Base-by-base conservation (phyloP, 2,329 filamentous ascomycete genomes). In the Magnaporthiopsis poae region DNA sequence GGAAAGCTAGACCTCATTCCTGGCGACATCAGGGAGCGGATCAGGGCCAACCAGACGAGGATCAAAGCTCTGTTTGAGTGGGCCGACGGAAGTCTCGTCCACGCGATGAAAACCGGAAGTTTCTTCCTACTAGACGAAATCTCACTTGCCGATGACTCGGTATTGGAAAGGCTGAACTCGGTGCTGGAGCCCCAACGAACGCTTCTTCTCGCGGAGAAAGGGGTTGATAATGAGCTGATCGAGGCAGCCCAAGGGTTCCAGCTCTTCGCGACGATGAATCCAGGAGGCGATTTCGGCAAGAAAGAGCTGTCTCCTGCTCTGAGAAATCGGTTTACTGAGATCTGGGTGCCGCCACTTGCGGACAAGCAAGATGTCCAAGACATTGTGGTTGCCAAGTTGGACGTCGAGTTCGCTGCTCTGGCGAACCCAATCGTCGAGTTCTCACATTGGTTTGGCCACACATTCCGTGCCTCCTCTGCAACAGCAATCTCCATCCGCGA, bases 241-340 rank as follows among this genome's bases (percentile, higher is more conserved):
- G 84, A 85, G 46, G 95, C 90, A 7, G 77, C 82, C 13, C 82
- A 89, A 60, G 91, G 90, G 0, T 99, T 98, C 77, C 93, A 99
- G 73, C 97, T 99, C 77, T 86, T 99, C 68, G 94, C 95, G 3
- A 99, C 95, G 0, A 99, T 99, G 95, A 99, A 99, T 71, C 95
- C 95, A 11, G 96, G 96, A 64, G 95, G 96, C 62, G 95, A 99
- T 74, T 99, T 98, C 75, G 95, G 95, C 70, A 99, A 99, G 79
- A 92, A 94, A 71, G 95, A 99, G 76, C 84, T 99, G 15, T 99
- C 95, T 0, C 95, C 95, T 3, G 96, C 95, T 18, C 80, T 99
- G 68, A 86, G 95, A 62, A 99, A 99, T 75, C 90, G 95, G 68
- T 96, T 99, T 75, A 99, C 95, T 0, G 95, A 99, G 77, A 97